A percentile compares a stretch with the other conserved stretches of the same genome.
Evolutionary conservation across 2,329 filamentous ascomycete genomes (phyloP).

Genomic region (Cladophialophora psammophila): DNA sequence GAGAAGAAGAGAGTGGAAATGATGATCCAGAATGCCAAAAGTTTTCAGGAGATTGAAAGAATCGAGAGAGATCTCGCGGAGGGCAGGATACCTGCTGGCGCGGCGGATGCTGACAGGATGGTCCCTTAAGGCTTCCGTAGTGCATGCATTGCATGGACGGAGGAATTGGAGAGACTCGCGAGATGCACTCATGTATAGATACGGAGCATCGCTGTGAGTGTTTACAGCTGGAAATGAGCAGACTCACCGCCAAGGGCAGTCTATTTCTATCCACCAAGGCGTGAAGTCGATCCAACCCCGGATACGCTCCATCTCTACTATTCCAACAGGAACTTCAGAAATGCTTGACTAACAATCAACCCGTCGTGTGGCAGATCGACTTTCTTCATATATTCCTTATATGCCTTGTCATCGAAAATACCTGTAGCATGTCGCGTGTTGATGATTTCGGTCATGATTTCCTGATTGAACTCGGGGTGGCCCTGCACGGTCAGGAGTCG

Average conservation of each 20-base stretch:
- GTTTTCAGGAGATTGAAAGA: conserved; percentile 84
- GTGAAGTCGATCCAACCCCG: neutral
- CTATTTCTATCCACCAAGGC: conserved; percentile 13
- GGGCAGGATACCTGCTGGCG: conserved; percentile 78
- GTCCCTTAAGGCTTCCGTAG: conserved; percentile 31
- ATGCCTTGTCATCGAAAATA: conserved; percentile 74
- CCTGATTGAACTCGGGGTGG: conserved; percentile 80
- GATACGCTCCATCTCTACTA: conserved; percentile 34
- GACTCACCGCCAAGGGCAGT: neutral
- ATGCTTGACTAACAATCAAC: conserved; percentile 73
- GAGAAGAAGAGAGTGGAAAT: conserved; percentile 87
- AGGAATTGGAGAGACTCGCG: neutral
- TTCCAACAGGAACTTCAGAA: conserved; percentile 78
- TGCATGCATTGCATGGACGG: neutral
- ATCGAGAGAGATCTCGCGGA: conserved; percentile 93
- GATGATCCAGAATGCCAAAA: conserved; percentile 86
- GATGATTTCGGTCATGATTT: conserved; percentile 74
- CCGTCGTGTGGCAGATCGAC: conserved; percentile 78
- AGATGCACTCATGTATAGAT: neutral
- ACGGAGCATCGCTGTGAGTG: neutral
- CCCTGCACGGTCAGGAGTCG: conserved; percentile 80
- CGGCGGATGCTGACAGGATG: conserved; percentile 47
- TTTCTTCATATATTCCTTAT: conserved; percentile 71
- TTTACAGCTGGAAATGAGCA: neutral
- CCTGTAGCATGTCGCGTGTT: conserved; percentile 69